Base-by-base conservation (phyloP, 495 filamentous ascomycete species). In the Viridothelium virens region DNA sequence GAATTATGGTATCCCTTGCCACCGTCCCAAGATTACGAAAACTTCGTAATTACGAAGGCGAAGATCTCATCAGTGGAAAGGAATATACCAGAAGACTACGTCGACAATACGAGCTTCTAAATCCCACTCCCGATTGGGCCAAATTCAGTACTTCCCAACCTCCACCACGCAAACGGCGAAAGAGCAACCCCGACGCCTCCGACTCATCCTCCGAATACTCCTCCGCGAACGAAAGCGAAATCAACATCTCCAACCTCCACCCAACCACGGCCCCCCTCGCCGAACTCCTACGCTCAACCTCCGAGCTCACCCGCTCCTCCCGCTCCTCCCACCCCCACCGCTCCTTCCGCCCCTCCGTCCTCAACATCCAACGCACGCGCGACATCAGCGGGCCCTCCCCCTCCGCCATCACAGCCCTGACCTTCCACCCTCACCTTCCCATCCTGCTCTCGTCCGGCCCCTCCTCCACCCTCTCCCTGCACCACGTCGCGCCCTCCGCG, bases 391-490 rank as follows among this genome's bases (percentile, higher is more conserved):
- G 79, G 62, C 72, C 74, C 12, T 83, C 85, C 70, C 82, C 85
- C 65, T 95, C 91, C 16, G 84, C 89, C 14, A 85, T 97, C 71
- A 87, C 87, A 33, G 91, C 91, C 18, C 86, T 98, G 46, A 82
- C 82, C 14, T 96, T 97, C 83, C 94, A 98, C 79, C 92, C 93
- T 38, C 79, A 82, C 63, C 87, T 91, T 70, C 91, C 94, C 2
- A 85, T 98, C 41, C 82, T 98, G 41, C 86, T 98, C 68, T 94
- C 92, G 63, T 90, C 91, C 39, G 92, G 91, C 36, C 86, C 86
- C 38, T 87, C 91, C 56, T 90, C 89, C 38, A 88, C 91, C 14
- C 81, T 97, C 66, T 92, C 86, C 74, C 81, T 98, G 37, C 90
- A 97, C 76, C 92, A 96, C 69, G 85, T 97, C 70, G 86, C 86